Conservation (phyloP, 2,329 filamentous ascomycete genomes). For the Phialophora tarda region DNA sequence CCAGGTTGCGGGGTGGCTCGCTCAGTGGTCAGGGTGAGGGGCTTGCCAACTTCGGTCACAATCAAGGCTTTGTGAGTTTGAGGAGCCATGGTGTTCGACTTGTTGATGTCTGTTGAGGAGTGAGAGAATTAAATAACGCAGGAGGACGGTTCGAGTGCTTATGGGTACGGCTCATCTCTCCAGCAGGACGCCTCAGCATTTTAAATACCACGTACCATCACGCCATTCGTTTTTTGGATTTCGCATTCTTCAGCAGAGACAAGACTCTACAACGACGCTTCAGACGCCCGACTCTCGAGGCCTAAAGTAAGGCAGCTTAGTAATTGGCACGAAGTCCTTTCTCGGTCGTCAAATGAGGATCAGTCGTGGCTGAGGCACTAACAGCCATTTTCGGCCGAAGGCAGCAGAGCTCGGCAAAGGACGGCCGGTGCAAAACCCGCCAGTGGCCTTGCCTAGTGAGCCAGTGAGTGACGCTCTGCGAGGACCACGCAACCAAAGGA, state of each 20-base stretch:
- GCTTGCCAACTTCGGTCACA: constrained; percentile 30
- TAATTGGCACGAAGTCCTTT: neutral
- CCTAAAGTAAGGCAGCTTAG: neutral
- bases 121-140: neutral
- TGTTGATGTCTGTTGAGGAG: neutral
- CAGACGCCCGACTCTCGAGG: neutral
- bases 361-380: too few relatives aligned
- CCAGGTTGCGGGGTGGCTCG: constrained; percentile 43
- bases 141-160: neutral
- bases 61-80: constrained; percentile 30
- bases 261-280: neutral
- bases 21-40: constrained; percentile 25
- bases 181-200: neutral
- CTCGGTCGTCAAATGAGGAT: neutral
- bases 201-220: neutral
- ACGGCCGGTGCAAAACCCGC: neutral
- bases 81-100: constrained; percentile 12
- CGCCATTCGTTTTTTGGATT: neutral
- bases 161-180: neutral
- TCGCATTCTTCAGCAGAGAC: neutral
- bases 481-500: too few relatives aligned
- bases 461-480: too few relatives aligned
- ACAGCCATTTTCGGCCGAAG: neutral
- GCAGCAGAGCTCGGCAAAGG: neutral
- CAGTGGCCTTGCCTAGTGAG: too few relatives aligned